Evolutionary conservation across 2,329 filamentous ascomycete genomes (phyloP).

Genomic region (Lojkania enalia): DNA sequence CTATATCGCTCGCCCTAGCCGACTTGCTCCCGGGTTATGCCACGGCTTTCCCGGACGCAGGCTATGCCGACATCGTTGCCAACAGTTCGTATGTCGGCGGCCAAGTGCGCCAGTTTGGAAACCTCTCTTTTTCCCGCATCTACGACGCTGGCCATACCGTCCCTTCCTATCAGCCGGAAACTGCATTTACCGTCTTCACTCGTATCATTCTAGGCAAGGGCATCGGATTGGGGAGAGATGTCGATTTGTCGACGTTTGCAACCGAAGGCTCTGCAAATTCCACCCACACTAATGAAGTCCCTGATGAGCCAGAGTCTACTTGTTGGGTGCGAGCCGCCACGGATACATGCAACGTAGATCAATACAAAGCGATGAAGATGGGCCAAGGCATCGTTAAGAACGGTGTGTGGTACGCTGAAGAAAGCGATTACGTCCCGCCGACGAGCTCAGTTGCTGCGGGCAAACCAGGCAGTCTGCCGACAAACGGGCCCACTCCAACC

Average conservation of each 20-base stretch:
- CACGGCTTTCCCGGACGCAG: slow-evolving; percentile 62
- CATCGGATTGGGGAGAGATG: slow-evolving; percentile 52
- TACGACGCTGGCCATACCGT: slow-evolving; percentile 58
- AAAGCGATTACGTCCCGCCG: slow-evolving; percentile 11
- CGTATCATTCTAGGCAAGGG: slow-evolving; percentile 55
- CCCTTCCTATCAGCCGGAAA: slow-evolving; percentile 49
- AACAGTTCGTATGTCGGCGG: slow-evolving; percentile 70
- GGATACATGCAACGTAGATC: slow-evolving; percentile 57
- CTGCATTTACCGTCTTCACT: slow-evolving; percentile 57
- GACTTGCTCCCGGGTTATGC: slow-evolving; percentile 49
- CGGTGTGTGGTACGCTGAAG: slow-evolving; percentile 25
- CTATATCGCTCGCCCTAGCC: slow-evolving; percentile 63
- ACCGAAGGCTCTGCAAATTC: slow-evolving; percentile 63
- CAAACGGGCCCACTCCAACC: neutral
- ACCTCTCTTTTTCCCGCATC: slow-evolving; percentile 58
- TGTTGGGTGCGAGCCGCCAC: slow-evolving; percentile 63
- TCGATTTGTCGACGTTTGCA: slow-evolving; percentile 57
- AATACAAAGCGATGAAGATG: slow-evolving; percentile 52
- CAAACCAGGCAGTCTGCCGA: slow-evolving; percentile 7
- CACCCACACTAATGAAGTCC: slow-evolving; percentile 59
- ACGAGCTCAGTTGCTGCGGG: slow-evolving; percentile 11
- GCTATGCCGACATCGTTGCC: slow-evolving; percentile 72
- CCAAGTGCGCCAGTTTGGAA: slow-evolving; percentile 73
- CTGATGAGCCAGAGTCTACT: slow-evolving; percentile 53
- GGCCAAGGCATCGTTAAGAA: slow-evolving; percentile 47